Evolutionary conservation across 495 filamentous ascomycete species (phyloP).

Genomic region (Pseudomonodictys pantanalensis): DNA sequence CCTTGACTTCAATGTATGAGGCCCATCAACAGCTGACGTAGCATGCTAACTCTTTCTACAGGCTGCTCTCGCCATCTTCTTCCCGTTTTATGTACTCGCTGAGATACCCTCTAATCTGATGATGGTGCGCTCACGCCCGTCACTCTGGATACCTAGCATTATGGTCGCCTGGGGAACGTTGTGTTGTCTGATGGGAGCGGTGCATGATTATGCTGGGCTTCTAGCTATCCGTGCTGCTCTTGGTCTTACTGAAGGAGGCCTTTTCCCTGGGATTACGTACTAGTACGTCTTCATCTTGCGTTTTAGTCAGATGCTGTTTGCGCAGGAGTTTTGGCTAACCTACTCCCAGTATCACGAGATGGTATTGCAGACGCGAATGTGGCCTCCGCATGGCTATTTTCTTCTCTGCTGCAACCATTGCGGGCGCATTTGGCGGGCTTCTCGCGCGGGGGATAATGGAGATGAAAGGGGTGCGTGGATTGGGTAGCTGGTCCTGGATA

Average conservation of each 20-base stretch:
- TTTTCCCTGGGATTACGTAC: slow-evolving; percentile 39
- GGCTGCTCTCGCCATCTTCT: slow-evolving; percentile 32
- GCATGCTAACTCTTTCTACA: no score
- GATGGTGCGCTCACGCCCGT: slow-evolving; percentile 27
- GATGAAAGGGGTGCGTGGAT: slow-evolving; percentile 25
- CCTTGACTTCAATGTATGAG: slow-evolving; percentile 28
- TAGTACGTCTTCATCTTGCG: slow-evolving; percentile 25
- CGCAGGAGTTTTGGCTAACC: background rate
- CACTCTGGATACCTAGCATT: slow-evolving; percentile 56
- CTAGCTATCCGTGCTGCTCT: slow-evolving; percentile 34
- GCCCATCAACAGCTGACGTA: no score
- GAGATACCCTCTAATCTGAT: slow-evolving; percentile 31
- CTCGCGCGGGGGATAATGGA: slow-evolving; percentile 34
- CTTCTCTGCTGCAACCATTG: slow-evolving; percentile 45
- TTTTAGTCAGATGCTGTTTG: background rate
- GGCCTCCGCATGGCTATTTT: slow-evolving; percentile 35
- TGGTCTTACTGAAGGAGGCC: slow-evolving; percentile 36
- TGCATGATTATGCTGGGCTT: slow-evolving; percentile 33
- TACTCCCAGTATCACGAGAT: slow-evolving; percentile 32
- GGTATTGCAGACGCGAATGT: slow-evolving; percentile 35
- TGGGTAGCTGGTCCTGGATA: slow-evolving; percentile 35
- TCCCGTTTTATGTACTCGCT: slow-evolving; percentile 30
- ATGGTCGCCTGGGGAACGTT: slow-evolving; percentile 54
- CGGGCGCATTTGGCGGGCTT: slow-evolving; percentile 42
- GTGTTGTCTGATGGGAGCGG: slow-evolving; percentile 38